A percentile compares a stretch with the other conserved stretches of the same genome.
Evolutionary conservation across 1,284 basidiomycete genomes (phyloP).

Genomic region (Leccinum laetum): DNA sequence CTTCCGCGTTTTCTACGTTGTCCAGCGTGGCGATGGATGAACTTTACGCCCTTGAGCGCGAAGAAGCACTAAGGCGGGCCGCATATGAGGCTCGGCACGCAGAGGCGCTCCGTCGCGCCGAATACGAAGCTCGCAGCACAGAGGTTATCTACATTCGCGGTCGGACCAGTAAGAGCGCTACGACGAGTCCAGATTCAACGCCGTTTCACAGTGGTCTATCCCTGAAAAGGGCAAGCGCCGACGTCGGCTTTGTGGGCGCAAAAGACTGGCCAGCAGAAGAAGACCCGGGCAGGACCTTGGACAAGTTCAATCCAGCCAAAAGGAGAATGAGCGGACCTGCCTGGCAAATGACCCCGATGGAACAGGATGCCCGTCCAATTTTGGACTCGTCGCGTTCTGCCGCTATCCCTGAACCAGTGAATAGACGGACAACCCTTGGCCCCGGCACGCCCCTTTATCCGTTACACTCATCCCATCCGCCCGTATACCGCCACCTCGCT

Average conservation of each 20-base stretch:
- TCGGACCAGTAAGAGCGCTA: conserved; percentile 63
- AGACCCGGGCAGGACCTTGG: conserved; percentile 21
- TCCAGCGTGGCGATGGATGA: conserved; percentile 86
- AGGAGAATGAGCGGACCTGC: conserved; percentile 52
- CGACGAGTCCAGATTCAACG: conserved; percentile 64
- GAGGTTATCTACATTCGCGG: conserved; percentile 50
- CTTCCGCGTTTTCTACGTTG: conserved; percentile 70
- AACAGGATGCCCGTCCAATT: conserved; percentile 25
- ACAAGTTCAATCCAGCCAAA: conserved; percentile 25
- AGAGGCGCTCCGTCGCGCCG: conserved; percentile 79
- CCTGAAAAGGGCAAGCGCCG: conserved; percentile 26
- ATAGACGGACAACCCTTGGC: conserved; percentile 28
- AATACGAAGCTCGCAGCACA: conserved; percentile 65
- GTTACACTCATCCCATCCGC: conserved; percentile 30
- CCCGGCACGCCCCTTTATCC: conserved; percentile 41
- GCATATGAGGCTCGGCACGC: conserved; percentile 83
- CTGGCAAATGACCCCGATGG: conserved; percentile 47
- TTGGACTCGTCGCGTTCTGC: conserved; percentile 24
- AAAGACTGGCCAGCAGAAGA: conserved; percentile 37
- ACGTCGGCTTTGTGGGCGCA: conserved; percentile 44
- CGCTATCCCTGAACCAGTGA: conserved; percentile 20
- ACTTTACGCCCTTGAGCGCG: conserved; percentile 81
- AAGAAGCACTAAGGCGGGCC: conserved; percentile 80
- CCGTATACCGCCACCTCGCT: conserved; percentile 37
- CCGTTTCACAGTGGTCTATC: conserved; percentile 38